Conservation (phyloP, 2,329 filamentous ascomycete genomes). For the Pseudogymnoascus sp. region DNA sequence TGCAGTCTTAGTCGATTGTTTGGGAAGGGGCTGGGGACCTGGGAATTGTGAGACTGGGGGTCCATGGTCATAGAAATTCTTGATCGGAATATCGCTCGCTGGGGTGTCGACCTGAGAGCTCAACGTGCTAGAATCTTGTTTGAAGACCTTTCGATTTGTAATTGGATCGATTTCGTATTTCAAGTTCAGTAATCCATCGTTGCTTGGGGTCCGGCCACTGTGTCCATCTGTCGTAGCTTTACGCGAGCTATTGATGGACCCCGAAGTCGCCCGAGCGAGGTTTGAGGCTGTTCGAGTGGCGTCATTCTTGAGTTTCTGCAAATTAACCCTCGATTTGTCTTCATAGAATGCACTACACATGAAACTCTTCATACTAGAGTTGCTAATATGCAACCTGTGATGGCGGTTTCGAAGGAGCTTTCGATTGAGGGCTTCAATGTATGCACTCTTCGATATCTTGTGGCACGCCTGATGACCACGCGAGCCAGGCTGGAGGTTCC, state of each 20-base stretch:
- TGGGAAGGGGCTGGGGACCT: neutral
- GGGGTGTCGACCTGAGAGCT: neutral
- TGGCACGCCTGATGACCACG: conserved; percentile 37
- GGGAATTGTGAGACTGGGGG: conserved; percentile 4
- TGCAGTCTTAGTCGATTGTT: neutral
- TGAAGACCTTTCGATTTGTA: conserved; percentile 43
- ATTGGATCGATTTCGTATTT: conserved; percentile 48
- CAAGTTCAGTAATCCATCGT: conserved; percentile 14
- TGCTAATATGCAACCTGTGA: conserved; percentile 27
- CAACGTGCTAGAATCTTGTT: conserved; percentile 20
- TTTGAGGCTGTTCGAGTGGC: neutral
- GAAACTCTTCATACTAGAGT: conserved; percentile 31
- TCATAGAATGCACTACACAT: conserved; percentile 35
- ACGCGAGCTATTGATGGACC: conserved; percentile 4
- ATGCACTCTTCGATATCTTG: conserved; percentile 36
- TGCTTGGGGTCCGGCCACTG: conserved; percentile 15
- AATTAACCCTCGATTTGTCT: conserved; percentile 18
- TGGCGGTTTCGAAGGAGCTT: conserved; percentile 40
- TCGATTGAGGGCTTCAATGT: conserved; percentile 37
- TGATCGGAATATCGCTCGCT: conserved; percentile 12
- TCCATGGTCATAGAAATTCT: conserved; percentile 10
- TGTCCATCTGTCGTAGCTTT: neutral
- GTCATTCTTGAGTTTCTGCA: conserved; percentile 1
- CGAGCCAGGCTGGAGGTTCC: conserved; percentile 33
- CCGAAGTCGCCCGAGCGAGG: neutral